Base-by-base conservation (phyloP, 1,139 yeast species). In the Debaryomyces fabryi region DNA sequence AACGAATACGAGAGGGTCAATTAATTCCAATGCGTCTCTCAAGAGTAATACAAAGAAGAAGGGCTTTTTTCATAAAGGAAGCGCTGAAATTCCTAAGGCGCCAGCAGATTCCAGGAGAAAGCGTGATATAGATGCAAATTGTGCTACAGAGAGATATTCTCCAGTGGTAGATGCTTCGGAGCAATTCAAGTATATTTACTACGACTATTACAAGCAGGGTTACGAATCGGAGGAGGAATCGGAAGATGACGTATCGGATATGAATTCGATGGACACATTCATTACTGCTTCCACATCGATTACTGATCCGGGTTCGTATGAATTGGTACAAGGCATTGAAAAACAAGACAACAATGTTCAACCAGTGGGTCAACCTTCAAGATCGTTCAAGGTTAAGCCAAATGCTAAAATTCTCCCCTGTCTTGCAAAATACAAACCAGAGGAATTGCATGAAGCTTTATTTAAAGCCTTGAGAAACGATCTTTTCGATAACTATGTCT, bases 241-340 rank as follows among this genome's bases (percentile, higher is more conserved):
- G 38, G 63, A 54, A 6, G 57, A 53, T 25, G 56, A 52, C 39
- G 52, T 37, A 13, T 62, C 58, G 12, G 72, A 68, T 42, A 52
- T 50, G 27, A 59, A 51, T 15, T 68, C 74, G 4, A 49, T 72
- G 44, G 72, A 69, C 36, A 55, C 76, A 2, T 74, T 72, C 56
- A 67, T 69, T 34, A 74, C 79, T 37, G 78, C 77, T 3, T 58
- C 62, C 13, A 67, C 75, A 20, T 59, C 68, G 3, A 57, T 72
- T 48, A 63, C 68, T 27, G 65, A 61, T 27, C 59, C 59, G 12
- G 65, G 58, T 2, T 45, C 52, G 8, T 44, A 44, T 16, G 36
- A 27, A 15, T 16, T 29, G 13, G 40, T 39, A 8, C 27, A 33
- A 29, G 23, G 9, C 9, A 3, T 16, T 15, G 32, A 15, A 15